These are phyloP conservation scores for Fusarium circinatum DNA, from an alignment of 2,329 filamentous ascomycete species.

Conservation along the genomic window DNA sequence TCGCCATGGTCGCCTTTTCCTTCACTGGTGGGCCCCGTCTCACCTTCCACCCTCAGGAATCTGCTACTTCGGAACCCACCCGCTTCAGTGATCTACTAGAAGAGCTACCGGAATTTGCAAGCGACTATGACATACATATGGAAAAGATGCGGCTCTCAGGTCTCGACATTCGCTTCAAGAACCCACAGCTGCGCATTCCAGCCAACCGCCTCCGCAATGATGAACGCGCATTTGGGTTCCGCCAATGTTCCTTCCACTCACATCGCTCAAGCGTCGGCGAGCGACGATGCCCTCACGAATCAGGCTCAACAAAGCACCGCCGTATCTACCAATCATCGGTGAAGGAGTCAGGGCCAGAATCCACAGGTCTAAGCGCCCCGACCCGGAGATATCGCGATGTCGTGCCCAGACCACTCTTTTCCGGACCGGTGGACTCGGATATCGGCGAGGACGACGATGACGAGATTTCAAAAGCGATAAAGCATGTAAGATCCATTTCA, in stretches of 20 bases:
- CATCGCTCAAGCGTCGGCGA: conserved; percentile 66
- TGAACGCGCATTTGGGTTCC: conserved; percentile 68
- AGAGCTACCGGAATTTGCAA: conserved; percentile 57
- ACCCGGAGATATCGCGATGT: conserved; percentile 35
- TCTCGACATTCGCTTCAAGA: conserved; percentile 66
- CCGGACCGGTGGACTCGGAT: conserved; percentile 30
- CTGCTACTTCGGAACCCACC: conserved; percentile 45
- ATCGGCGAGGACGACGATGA: conserved; percentile 47
- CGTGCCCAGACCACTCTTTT: conserved; percentile 45
- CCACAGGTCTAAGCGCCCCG: conserved; percentile 37
- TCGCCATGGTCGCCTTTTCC: conserved; percentile 69
- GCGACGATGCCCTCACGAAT: conserved; percentile 61
- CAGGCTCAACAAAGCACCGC: conserved; percentile 27
- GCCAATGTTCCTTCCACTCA: conserved; percentile 70
- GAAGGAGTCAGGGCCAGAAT: conserved; percentile 24
- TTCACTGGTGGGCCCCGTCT: conserved; percentile 52
- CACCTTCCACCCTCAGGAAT: conserved; percentile 44
- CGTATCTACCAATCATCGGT: conserved; percentile 1
- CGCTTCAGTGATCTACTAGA: conserved; percentile 57
- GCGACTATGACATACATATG: conserved; percentile 63
- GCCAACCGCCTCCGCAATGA: conserved; percentile 66
- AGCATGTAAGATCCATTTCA: conserved; percentile 47
- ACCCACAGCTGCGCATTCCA: conserved; percentile 68
- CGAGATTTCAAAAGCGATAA: conserved; percentile 43
- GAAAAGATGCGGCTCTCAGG: conserved; percentile 62